Evolutionary conservation across 768 basidiomycete genomes (phyloP), one percentile per base, ranked within the genome.

Genomic region (Pleurotus platypus): DNA sequence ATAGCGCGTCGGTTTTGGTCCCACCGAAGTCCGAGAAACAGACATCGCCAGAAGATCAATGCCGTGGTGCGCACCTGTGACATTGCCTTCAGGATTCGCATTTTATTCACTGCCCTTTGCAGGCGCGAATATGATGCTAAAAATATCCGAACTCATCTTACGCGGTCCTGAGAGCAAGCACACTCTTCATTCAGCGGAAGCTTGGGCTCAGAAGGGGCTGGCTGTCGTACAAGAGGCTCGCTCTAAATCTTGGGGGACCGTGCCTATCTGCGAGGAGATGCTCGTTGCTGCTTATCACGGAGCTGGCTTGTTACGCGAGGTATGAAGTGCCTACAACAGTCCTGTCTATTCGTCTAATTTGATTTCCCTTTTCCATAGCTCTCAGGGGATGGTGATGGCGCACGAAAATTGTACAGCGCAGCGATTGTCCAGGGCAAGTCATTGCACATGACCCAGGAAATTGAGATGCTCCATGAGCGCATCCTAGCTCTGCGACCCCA

Each of bases 1-100:
- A 85, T 59, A 84, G 86, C 6, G 76, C 86, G 46, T 80, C 82
- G 0, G 70, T 88, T 18, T 75, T 89, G 46, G 72, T 87, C 13
- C 84, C 83, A 2, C 73, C 75, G 1, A 56, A 74, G n/a, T 72
- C 75, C 1, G 64, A 68, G 56, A 66, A 66, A 11, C 61, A 70
- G 2, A 38, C 53, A n/a, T 61, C 72, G 0, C 61, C 70, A 1
- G 81, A 84, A 58, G 81, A 87, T 58, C 75, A 74, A 50, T 90
- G 88, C 63, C 73, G 83, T 70, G 86, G 86, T 86, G 15, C 40
- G 64, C 50, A n/a, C 35, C 6, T 39, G 22, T 39, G 22, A 54
- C 22, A n/a, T 37, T 40, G 4, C 15, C 26, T 20, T 51, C 27
- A 27, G 49, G 9, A 4, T 26, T 26, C 24, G 46, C 35, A 27